Evolutionary conservation across 495 filamentous ascomycete genomes (phyloP).

Genomic region (Hypoxylon cercidicola): DNA sequence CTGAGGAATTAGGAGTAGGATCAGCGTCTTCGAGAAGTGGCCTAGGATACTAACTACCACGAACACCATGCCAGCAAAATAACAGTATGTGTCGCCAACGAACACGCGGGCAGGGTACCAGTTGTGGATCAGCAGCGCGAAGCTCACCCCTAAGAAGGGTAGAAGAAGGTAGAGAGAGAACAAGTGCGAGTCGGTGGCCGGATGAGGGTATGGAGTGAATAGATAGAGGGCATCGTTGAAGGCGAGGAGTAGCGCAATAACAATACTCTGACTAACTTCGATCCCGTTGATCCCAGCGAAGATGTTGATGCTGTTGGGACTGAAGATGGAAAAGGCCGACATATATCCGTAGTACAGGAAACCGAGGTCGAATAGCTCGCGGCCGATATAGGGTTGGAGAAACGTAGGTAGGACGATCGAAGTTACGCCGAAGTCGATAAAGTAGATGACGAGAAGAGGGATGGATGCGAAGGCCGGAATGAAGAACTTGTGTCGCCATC

Average conservation of each 20-base stretch:
- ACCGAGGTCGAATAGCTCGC: slow-evolving; percentile 83
- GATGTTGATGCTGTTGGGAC: slow-evolving; percentile 99
- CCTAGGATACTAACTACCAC: slow-evolving; percentile 95
- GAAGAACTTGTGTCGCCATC: slow-evolving; percentile 98
- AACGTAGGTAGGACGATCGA: slow-evolving; percentile 89
- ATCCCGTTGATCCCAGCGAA: slow-evolving; percentile 97
- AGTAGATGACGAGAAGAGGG: slow-evolving; percentile 95
- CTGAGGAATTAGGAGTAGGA: slow-evolving; percentile 91
- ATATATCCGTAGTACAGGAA: slow-evolving; percentile 96
- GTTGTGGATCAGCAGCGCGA: slow-evolving; percentile 89
- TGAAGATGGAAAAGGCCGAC: slow-evolving; percentile 93
- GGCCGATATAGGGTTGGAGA: slow-evolving; percentile 83
- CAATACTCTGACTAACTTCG: slow-evolving; percentile 91
- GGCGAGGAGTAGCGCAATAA: slow-evolving; percentile 84
- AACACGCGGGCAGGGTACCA: slow-evolving; percentile 97
- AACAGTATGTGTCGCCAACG: slow-evolving; percentile 98
- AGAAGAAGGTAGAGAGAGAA: slow-evolving; percentile 95
- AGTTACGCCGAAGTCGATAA: slow-evolving; percentile 95
- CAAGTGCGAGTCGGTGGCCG: slow-evolving; percentile 92
- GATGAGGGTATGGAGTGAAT: slow-evolving; percentile 83
- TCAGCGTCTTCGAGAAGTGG: slow-evolving; percentile 96
- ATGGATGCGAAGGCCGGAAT: slow-evolving; percentile 95
- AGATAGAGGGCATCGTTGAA: slow-evolving; percentile 86
- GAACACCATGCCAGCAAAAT: slow-evolving; percentile 99
- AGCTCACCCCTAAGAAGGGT: slow-evolving; percentile 91